Percentiles rank a stretch among this genome's conserved stretches.
Evolutionary conservation across 2,329 filamentous ascomycete genomes (phyloP).

Genomic region (Coniochaeta prunicola): DNA sequence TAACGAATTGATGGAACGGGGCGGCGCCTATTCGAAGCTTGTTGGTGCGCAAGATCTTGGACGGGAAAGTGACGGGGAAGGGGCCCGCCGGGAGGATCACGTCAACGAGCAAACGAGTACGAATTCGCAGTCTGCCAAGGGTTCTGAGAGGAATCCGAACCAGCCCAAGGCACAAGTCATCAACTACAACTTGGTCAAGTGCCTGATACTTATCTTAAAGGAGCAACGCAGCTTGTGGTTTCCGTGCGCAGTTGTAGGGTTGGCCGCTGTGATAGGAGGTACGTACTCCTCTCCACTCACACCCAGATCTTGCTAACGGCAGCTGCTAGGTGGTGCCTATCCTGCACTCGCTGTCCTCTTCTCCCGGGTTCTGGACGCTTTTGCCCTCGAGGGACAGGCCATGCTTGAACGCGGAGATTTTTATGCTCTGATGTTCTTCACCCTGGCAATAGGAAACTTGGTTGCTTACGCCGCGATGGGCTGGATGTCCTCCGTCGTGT

Average conservation of each 20-base stretch:
- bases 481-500: slow-evolving; percentile 17
- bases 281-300: not conserved
- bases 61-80: slow-evolving; percentile 2
- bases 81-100: not conserved
- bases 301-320: not conserved
- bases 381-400: slow-evolving; percentile 6
- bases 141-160: not conserved
- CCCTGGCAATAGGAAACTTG: slow-evolving; percentile 39
- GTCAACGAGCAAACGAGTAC: not conserved
- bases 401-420: slow-evolving; percentile 33
- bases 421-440: slow-evolving; percentile 49
- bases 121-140: slow-evolving; percentile 1
- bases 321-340: slow-evolving; percentile 25
- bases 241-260: not conserved
- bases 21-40: slow-evolving; percentile 16
- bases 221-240: slow-evolving; percentile 7
- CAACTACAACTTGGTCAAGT: slow-evolving; percentile 6
- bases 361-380: slow-evolving; percentile 10
- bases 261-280: slow-evolving; percentile 7
- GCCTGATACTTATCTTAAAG: slow-evolving; percentile 3
- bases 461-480: slow-evolving; percentile 33
- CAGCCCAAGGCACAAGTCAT: not conserved
- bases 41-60: slow-evolving; percentile 10
- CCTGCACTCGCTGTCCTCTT: slow-evolving; percentile 33
- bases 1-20: slow-evolving; percentile 13